Percentiles rank a stretch among this genome's conserved stretches.
Conservation (phyloP, 208 protist genomes). For the Entamoeba dispar region DNA sequence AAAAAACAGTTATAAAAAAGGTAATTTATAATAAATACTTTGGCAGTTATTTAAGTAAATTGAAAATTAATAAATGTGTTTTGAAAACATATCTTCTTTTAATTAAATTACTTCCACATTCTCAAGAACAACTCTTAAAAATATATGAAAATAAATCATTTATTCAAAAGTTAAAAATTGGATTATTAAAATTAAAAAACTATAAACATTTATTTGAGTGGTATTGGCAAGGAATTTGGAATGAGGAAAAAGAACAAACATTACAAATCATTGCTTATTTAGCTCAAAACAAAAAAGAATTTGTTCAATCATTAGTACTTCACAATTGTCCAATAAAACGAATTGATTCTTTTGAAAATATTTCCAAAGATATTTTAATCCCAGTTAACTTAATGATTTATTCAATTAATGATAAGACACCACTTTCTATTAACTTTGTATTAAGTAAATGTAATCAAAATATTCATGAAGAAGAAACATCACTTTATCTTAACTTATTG, state of each 20-base stretch:
- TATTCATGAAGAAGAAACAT: background rate
- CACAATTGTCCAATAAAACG: background rate
- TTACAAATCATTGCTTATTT: background rate
- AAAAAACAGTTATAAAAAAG: too few species aligned
- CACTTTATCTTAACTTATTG: background rate
- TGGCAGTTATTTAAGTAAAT: too few species aligned
- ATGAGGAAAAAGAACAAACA: background rate
- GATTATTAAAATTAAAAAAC: background rate
- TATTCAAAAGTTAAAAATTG: background rate
- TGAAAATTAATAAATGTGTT: too few species aligned
- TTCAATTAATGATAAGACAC: background rate
- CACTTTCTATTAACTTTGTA: background rate
- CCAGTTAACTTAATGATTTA: background rate
- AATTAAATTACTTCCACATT: background rate
- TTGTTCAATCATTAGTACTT: background rate
- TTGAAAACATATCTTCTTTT: background rate
- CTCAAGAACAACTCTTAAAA: background rate
- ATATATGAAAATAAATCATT: background rate
- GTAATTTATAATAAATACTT: too few species aligned
- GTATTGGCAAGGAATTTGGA: background rate
- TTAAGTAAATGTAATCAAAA: background rate
- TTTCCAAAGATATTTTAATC: background rate
- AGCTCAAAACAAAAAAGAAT: background rate
- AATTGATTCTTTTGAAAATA: background rate
- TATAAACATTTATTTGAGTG: background rate